Conservation (phyloP, 306 rosid species). For the Cucurbita argyrosperma region DNA sequence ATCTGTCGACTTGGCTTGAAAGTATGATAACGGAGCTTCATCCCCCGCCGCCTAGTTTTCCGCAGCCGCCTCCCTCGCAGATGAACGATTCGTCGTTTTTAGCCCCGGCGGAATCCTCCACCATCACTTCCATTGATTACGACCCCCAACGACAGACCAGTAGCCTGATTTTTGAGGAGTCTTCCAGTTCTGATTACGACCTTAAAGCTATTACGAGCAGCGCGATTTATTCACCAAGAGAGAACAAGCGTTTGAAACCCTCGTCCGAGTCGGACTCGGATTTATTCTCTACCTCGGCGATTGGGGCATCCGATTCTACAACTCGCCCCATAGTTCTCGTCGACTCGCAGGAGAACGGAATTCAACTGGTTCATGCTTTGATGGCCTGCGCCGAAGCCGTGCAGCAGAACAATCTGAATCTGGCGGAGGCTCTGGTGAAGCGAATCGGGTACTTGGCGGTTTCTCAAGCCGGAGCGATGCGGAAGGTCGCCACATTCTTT, state of each 20-base stretch:
- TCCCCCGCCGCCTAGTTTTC: constrained; percentile 4
- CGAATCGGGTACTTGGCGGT: constrained; percentile 56
- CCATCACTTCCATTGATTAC: constrained; percentile 36
- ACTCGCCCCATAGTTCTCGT: constrained; percentile 42
- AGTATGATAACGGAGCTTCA: constrained; percentile 49
- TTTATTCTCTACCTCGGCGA: constrained; percentile 5
- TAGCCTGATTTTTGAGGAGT: constrained; percentile 22
- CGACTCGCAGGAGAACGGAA: constrained; percentile 80
- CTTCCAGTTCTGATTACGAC: constrained; percentile 46
- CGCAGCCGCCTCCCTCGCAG: neutral
- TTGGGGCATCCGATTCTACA: constrained; percentile 8
- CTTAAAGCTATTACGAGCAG: constrained; percentile 63
- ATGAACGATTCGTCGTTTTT: constrained; percentile 9
- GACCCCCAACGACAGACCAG: neutral
- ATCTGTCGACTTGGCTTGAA: constrained; percentile 58
- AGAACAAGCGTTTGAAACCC: constrained; percentile 34
- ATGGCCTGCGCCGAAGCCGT: constrained; percentile 90
- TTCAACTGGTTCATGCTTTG: constrained; percentile 59
- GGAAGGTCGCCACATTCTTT: constrained; percentile 76
- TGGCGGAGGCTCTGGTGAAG: constrained; percentile 62
- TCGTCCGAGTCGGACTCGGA: constrained; percentile 15
- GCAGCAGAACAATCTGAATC: constrained; percentile 31
- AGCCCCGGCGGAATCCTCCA: constrained; percentile 41
- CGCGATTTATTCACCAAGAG: constrained; percentile 34
- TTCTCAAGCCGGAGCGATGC: constrained; percentile 85